phyloP scores from a whole-genome alignment of 148 eudicot species.

The Polygonum aviculare region DNA sequence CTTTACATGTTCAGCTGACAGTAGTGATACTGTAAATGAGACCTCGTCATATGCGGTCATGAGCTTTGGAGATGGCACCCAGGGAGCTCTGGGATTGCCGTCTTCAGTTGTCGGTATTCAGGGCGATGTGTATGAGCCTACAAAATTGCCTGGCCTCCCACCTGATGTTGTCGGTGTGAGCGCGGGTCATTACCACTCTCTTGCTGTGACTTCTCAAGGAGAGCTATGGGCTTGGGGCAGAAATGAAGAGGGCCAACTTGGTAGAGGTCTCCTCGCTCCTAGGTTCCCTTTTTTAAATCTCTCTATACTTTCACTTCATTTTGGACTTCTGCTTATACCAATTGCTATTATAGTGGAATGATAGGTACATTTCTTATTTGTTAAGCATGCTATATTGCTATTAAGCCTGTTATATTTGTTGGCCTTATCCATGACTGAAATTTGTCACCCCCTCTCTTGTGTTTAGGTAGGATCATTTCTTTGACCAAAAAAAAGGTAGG shows the following conservation, averaged over 20 bases:
- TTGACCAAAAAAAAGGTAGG: background rate
- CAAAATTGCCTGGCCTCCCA: constrained; percentile 63
- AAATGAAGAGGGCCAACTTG: constrained; percentile 77
- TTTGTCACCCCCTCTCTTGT: background rate
- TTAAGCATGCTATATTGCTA: background rate
- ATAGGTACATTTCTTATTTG: background rate
- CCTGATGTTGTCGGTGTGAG: constrained; percentile 43
- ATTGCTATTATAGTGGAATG: background rate
- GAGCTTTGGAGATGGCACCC: constrained; percentile 93
- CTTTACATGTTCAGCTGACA: constrained; percentile 16
- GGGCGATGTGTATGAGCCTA: constrained; percentile 81
- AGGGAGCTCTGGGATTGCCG: constrained; percentile 77
- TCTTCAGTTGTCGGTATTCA: constrained; percentile 50
- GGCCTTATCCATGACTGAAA: background rate
- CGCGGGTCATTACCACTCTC: constrained; percentile 93
- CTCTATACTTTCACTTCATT: background rate
- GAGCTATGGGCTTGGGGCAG: constrained; percentile 98
- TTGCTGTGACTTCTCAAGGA: constrained; percentile 72
- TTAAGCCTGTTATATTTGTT: background rate
- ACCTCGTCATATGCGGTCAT: constrained; percentile 34
- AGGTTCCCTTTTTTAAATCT: constrained; percentile 32
- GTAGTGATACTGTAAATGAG: constrained; percentile 6
- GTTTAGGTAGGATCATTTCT: background rate
- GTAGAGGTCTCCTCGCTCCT: constrained; percentile 52
- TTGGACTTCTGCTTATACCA: background rate